Base-by-base conservation (phyloP, 2,329 filamentous ascomycete species). In the Penicillium capsulatum region DNA sequence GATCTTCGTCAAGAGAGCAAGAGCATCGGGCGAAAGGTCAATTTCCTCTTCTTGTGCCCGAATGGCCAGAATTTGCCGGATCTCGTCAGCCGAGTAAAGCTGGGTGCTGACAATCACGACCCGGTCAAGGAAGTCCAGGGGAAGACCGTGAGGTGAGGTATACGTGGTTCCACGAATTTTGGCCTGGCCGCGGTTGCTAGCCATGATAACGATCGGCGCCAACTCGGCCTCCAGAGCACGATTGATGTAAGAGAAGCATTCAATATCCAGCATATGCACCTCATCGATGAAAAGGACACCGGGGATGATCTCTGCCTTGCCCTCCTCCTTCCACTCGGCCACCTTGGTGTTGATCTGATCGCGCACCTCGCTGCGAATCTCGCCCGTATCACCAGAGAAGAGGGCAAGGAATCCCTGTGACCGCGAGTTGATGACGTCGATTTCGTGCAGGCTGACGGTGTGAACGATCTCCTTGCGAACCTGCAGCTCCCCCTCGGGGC, bases 291-390 rank as follows among this genome's bases (percentile, higher is more conserved):
- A 98, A 6, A 98, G 73, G 6, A 98, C 92, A 31, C 92, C 92
- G 0, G 92, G 92, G 0, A 98, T 89, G 38, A 98, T 97, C 69
- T 94, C 90, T 3, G 92, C 92, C 68, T 98, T 98, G 70, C 92
- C 92, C 69, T 98, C 92, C 67, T 98, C 92, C 69, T 94, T 96
- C 92, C 92, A 98, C 69, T 98, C 92, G 33, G 84, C 90, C 2
- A 98, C 90, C 70, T 98, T 98, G 54, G 87, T 96, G 72, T 98
- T 94, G 75, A 98, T 98, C 73, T 98, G 92, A 64, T 97, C 91
- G 40, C 92, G 83, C 47, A 98, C 91, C 68, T 98, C 92, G 65
- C 87, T 94, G 59, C 92, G 79, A 57, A 98, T 98, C 74, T 98
- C 92, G 54, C 92, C 92, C 1, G 92, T 98, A 66, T 98, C 92